These are phyloP conservation scores for Termitomyces sp. DNA, from an alignment of 768 basidiomycete species.

Conservation along the genomic window DNA sequence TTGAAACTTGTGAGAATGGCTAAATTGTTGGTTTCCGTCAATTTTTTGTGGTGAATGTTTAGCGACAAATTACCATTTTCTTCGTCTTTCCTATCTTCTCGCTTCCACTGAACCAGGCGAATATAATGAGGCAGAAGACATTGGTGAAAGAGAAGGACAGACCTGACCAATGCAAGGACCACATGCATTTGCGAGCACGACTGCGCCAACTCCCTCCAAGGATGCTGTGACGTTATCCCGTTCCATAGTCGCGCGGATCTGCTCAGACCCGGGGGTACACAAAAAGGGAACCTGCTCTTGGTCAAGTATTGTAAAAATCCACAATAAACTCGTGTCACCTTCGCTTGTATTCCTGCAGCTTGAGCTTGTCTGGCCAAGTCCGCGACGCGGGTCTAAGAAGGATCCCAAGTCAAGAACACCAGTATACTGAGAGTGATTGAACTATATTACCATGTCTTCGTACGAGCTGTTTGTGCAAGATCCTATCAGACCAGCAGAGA, in stretches of 20 bases:
- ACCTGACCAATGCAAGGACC: constrained; percentile 98
- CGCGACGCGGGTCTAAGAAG: constrained; percentile 78
- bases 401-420: constrained; percentile 10
- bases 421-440: background rate
- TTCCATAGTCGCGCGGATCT: constrained; percentile 97
- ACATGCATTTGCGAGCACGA: constrained; percentile 95
- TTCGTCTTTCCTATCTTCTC: constrained; percentile 81
- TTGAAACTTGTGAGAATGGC: constrained; percentile 98
- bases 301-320: constrained; percentile 9
- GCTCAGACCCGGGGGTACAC: constrained; percentile 90
- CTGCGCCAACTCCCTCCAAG: constrained; percentile 87
- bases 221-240: constrained; percentile 82
- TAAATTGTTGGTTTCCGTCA: constrained; percentile 27
- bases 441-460: constrained; percentile 76
- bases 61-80: constrained; percentile 71
- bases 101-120: constrained; percentile 71
- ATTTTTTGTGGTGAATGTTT: background rate
- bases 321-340: constrained; percentile 38
- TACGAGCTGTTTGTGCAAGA: constrained; percentile 99
- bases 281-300: constrained; percentile 68
- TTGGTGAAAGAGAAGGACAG: constrained; percentile 9
- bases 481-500: constrained; percentile 90
- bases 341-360: constrained; percentile 72
- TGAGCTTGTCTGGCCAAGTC: constrained; percentile 90
- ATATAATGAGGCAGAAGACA: background rate